These are phyloP conservation scores for Leishmania turanica DNA, from an alignment of 208 protist species.

Conservation along the genomic window DNA sequence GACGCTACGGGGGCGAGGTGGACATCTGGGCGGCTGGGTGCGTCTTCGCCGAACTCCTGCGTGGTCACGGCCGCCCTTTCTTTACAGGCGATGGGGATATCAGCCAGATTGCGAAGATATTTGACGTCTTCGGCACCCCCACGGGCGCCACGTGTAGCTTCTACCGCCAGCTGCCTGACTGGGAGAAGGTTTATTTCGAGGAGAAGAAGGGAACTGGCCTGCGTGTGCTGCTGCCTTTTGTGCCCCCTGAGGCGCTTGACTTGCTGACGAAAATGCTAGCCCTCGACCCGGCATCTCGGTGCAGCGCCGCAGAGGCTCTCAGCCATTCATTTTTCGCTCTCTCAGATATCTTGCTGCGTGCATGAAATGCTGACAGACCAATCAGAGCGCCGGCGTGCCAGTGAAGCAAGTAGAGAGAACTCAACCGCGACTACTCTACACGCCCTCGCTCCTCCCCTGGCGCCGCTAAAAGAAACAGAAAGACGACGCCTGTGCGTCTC, in stretches of 20 bases:
- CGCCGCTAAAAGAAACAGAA: not conserved
- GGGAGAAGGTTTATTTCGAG: conserved; percentile 87
- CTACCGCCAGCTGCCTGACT: conserved; percentile 94
- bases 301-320: conserved; percentile 55
- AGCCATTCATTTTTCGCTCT: conserved; percentile 60
- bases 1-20: conserved; percentile 93
- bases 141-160: conserved; percentile 81
- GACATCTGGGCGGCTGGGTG: conserved; percentile 96
- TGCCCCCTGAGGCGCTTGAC: conserved; percentile 51
- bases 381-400: not conserved
- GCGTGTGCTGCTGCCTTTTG: conserved; percentile 61
- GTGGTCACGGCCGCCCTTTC: conserved; percentile 78
- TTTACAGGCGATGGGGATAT: conserved; percentile 93
- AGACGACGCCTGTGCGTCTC: not conserved
- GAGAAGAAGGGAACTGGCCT: conserved; percentile 43
- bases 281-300: conserved; percentile 55
- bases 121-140: conserved; percentile 97
- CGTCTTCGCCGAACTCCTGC: conserved; percentile 98
- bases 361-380: not conserved
- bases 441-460: too few species aligned
- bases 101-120: conserved; percentile 89
- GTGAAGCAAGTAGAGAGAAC: not conserved
- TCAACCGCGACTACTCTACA: too few species aligned
- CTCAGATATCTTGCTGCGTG: not conserved
- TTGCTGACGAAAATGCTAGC: conserved; percentile 55